These are phyloP conservation scores for Podaxis sp. DNA, from an alignment of 768 basidiomycete species.

Conservation along the genomic window DNA sequence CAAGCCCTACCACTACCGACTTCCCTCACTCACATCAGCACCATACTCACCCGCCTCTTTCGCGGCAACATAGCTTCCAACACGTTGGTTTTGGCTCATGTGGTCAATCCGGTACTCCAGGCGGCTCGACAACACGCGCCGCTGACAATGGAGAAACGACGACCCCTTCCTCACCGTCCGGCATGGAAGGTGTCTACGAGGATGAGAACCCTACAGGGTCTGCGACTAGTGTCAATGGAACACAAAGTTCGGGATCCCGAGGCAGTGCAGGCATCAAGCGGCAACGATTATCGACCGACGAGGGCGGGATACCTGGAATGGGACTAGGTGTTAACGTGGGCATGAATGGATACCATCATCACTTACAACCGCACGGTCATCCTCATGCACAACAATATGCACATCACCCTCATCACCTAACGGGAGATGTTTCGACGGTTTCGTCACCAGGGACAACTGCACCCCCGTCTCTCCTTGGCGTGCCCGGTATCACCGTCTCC, in stretches of 20 bases:
- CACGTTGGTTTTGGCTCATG: slow-evolving; percentile 30
- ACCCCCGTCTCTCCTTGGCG: slow-evolving; percentile 8
- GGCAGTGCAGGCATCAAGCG: slow-evolving; percentile 44
- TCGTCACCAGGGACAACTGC: slow-evolving; percentile 11
- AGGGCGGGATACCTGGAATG: slow-evolving; percentile 25
- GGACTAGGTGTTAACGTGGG: slow-evolving; percentile 22
- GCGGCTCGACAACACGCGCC: slow-evolving; percentile 22
- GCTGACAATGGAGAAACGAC: slow-evolving; percentile 14
- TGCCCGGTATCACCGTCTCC: slow-evolving; percentile 3
- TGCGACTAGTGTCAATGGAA: neutral
- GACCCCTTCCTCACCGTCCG: slow-evolving; percentile 16
- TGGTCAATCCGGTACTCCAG: neutral
- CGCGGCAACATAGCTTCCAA: slow-evolving; percentile 61
- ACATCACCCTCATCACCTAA: slow-evolving; percentile 9
- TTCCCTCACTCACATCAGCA: slow-evolving; percentile 31
- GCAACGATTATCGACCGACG: slow-evolving; percentile 43
- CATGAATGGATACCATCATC: slow-evolving; percentile 16
- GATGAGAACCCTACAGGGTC: slow-evolving; percentile 7
- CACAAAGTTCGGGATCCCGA: neutral
- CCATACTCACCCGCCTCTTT: slow-evolving; percentile 35
- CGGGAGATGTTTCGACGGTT: slow-evolving; percentile 9
- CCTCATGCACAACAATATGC: slow-evolving; percentile 6
- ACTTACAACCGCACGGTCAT: slow-evolving; percentile 7
- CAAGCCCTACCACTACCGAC: slow-evolving; percentile 53
- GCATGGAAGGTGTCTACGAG: slow-evolving; percentile 10